Evolutionary conservation across 2,329 filamentous ascomycete genomes (phyloP).

Genomic region (Chaetothyriales sp.): DNA sequence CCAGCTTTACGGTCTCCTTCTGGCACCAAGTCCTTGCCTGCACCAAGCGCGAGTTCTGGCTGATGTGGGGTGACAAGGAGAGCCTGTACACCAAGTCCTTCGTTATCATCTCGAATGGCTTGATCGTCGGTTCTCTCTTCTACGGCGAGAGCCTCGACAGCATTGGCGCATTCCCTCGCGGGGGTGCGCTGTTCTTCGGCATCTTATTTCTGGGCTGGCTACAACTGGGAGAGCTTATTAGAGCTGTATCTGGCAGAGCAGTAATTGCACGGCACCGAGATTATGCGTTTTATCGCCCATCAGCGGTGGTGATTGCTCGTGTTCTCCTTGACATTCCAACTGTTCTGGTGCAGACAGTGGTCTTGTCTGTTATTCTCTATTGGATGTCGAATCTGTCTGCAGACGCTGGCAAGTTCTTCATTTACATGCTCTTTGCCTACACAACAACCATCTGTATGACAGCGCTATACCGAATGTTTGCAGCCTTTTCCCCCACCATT

Average conservation of each 20-base stretch:
- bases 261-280: slow-evolving; percentile 54
- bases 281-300: slow-evolving; percentile 56
- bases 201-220: slow-evolving; percentile 55
- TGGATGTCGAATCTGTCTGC: slow-evolving; percentile 48
- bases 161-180: slow-evolving; percentile 46
- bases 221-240: slow-evolving; percentile 63
- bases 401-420: slow-evolving; percentile 48
- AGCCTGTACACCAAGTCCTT: slow-evolving; percentile 66
- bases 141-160: slow-evolving; percentile 49
- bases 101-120: slow-evolving; percentile 56
- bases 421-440: slow-evolving; percentile 50
- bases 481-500: slow-evolving; percentile 46
- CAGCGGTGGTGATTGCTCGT: slow-evolving; percentile 46
- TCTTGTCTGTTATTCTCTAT: slow-evolving; percentile 50
- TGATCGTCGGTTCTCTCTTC: slow-evolving; percentile 68
- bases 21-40: slow-evolving; percentile 46
- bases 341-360: slow-evolving; percentile 41
- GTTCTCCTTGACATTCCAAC: slow-evolving; percentile 49
- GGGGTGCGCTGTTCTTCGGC: slow-evolving; percentile 51
- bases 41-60: slow-evolving; percentile 61
- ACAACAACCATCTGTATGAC: slow-evolving; percentile 48
- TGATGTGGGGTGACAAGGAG: slow-evolving; percentile 59
- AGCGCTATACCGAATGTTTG: slow-evolving; percentile 51
- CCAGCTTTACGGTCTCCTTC: slow-evolving; percentile 63
- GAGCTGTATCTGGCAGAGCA: slow-evolving; percentile 54